These are phyloP conservation scores for Lipomyces orientalis DNA, from an alignment of 805 yeast species.

Conservation along the genomic window DNA sequence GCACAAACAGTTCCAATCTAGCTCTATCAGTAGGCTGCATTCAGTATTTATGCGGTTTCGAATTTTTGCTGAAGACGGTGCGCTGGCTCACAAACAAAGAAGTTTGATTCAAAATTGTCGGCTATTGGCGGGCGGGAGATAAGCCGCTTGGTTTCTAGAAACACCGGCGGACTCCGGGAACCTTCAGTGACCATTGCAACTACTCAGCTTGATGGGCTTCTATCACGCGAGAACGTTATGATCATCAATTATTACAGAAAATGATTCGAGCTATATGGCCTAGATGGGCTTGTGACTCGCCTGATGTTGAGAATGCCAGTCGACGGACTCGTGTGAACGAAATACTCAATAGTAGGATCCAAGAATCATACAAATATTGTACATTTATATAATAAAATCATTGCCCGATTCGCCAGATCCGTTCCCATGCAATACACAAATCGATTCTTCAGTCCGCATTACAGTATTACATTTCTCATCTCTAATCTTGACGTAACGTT, in stretches of 20 bases:
- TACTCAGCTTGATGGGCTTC: too few species aligned
- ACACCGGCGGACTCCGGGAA: too few species aligned
- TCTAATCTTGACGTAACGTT: conserved; percentile 46
- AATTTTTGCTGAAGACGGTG: neutral
- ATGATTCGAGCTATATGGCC: too few species aligned
- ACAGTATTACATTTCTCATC: neutral
- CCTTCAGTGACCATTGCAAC: too few species aligned
- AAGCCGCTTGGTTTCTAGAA: too few species aligned
- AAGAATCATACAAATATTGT: neutral
- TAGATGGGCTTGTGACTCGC: too few species aligned
- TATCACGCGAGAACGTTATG: too few species aligned
- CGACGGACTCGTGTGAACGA: neutral
- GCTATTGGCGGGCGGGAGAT: too few species aligned
- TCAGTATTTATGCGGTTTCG: neutral
- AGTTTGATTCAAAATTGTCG: too few species aligned
- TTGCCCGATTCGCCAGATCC: neutral
- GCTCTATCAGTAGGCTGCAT: neutral
- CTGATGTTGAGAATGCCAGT: neutral
- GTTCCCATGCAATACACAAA: neutral
- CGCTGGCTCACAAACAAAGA: too few species aligned
- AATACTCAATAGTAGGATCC: neutral
- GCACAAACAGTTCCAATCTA: neutral
- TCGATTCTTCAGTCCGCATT: neutral
- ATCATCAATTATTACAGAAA: too few species aligned
- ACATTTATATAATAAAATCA: neutral